These are phyloP conservation scores for Quercus mongolica DNA, from an alignment of 306 rosid species.

Conservation along the genomic window DNA sequence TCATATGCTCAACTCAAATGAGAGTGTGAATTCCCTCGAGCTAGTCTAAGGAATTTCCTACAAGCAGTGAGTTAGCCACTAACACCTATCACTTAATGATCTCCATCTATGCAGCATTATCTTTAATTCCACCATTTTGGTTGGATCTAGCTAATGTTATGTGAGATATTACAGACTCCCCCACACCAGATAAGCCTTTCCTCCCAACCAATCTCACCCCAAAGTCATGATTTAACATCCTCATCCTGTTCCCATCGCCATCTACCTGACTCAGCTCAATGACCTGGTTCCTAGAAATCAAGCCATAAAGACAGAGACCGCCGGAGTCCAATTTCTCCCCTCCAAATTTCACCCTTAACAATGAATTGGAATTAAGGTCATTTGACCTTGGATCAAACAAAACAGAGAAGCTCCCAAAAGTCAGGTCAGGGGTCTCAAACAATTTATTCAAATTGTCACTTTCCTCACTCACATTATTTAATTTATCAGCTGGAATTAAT, in stretches of 20 bases:
- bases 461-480: conserved; percentile 18
- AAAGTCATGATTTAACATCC: conserved; percentile 43
- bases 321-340: conserved; percentile 28
- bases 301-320: conserved; percentile 47
- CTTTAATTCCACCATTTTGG: conserved; percentile 15
- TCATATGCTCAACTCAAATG: not conserved
- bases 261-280: conserved; percentile 54
- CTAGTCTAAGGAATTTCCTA: not conserved
- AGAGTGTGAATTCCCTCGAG: not conserved
- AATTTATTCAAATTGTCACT: conserved; percentile 45
- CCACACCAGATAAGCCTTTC: conserved; percentile 51
- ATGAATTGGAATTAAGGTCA: conserved; percentile 47
- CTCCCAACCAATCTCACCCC: conserved; percentile 74
- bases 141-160: conserved; percentile 44
- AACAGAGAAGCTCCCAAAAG: conserved; percentile 63
- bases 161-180: conserved; percentile 48
- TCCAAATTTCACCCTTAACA: conserved; percentile 60
- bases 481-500: conserved; percentile 19
- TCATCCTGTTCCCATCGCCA: conserved; percentile 55
- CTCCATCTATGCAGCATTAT: conserved; percentile 13
- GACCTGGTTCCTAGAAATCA: conserved; percentile 50
- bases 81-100: not conserved
- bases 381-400: conserved; percentile 57
- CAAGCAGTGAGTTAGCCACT: not conserved
- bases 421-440: conserved; percentile 56